These are phyloP conservation scores for Ambrosia hybrid DNA, from an alignment of 140 eudicot species.

Conservation along the genomic window DNA sequence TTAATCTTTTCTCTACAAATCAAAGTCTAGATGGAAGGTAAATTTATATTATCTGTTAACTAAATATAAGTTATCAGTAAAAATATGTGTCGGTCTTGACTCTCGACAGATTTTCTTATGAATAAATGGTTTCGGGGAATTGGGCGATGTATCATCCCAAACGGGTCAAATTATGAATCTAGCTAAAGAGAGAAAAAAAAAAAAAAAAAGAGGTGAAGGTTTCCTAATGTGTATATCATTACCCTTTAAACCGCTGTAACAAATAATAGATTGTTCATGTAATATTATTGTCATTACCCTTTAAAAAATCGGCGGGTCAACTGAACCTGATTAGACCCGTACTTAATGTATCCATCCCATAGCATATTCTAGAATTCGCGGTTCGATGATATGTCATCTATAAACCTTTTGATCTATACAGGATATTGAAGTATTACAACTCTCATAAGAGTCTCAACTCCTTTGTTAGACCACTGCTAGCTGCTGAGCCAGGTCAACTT, in stretches of 20 bases:
- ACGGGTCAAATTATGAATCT: not conserved
- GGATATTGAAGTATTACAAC: slow-evolving; percentile 32
- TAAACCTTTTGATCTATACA: slow-evolving; percentile 27
- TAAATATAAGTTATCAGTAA: not conserved
- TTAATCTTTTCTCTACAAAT: slow-evolving; percentile 26
- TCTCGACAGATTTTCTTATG: not conserved
- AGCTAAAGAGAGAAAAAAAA: not conserved
- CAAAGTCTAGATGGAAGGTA: slow-evolving; percentile 38
- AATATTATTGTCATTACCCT: not conserved
- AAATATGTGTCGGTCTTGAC: not conserved
- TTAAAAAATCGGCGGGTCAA: not conserved
- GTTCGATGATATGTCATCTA: not conserved
- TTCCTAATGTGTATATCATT: slow-evolving; percentile 1
- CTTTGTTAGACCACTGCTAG: slow-evolving; percentile 52
- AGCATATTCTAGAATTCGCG: too few species aligned
- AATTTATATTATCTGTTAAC: slow-evolving; percentile 15
- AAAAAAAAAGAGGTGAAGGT: not conserved
- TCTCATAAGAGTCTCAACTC: slow-evolving; percentile 24
- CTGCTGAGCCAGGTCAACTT: slow-evolving; percentile 65
- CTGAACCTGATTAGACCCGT: not conserved
- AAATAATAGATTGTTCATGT: not conserved
- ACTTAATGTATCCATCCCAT: not conserved
- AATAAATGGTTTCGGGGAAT: not conserved
- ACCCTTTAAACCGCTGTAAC: not conserved
- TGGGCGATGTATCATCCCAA: not conserved